Base-by-base conservation (phyloP, 202 grass and related monocot genomes). In the Bolboschoenoplectus hybrid region DNA sequence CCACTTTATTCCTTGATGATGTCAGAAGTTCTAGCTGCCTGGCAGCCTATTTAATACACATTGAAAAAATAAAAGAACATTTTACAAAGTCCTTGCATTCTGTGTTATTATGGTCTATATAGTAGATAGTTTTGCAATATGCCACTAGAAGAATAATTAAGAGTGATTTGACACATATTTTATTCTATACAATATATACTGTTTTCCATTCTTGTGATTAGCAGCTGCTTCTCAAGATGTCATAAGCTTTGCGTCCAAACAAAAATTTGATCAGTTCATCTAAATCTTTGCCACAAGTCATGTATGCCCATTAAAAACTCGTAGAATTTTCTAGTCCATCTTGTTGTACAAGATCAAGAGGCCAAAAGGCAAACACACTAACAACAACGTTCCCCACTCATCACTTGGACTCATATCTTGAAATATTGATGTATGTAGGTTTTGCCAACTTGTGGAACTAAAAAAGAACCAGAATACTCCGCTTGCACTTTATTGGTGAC, bases 1-100 rank as follows among this genome's bases (percentile, higher is more conserved):
- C 89, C 16, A 39, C 72, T 63, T 19, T 82, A 50, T 55, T 67
- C 46, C 86, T 85, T 77, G 72, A 36, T 70, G 81, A 70, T 82
- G 62, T 82, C 20, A 91, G 75, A 75, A 91, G 81, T 62, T 91
- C 89, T 17, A 91, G 74, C 50, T 91, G 89, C 34, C 89, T 83
- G 19, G 89, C 86, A 41, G 86, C 89, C 89, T 90, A 57, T 66
- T 81, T 55, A 87, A 35, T 60, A 45, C 81, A 67, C 16, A 66
- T 26, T 72, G 12, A 61, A 44, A 51, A 50, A 20, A 56, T 35
- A 79, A 56, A 52, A 41, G 52, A 65, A 77, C 44, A 20, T 72
- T 74, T n/a, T 76, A 51, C 47, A 9, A 81, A 32, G 20, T 75
- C 35, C 47, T 83, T 11, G 16, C 38, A 75, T 82, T 64, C 16